A percentile compares a stretch with the other conserved stretches of the same genome.
These are phyloP conservation scores for Colletotrichum eremochloae DNA, from an alignment of 2,329 filamentous ascomycete genomes.

Conservation along the genomic window DNA sequence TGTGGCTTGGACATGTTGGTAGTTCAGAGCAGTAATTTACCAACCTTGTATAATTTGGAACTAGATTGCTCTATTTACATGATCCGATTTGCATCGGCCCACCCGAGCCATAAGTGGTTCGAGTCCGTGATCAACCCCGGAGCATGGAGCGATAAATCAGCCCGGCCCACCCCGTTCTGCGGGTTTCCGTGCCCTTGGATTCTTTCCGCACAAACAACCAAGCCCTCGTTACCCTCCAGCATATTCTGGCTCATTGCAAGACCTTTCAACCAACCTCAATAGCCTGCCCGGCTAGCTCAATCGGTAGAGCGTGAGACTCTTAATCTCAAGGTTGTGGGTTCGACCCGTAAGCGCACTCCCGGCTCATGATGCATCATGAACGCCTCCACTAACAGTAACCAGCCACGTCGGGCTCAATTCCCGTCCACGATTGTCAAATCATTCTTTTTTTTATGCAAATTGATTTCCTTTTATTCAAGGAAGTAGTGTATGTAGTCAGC, in stretches of 20 bases:
- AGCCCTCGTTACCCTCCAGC: neutral
- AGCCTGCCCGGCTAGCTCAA: conserved; percentile 71
- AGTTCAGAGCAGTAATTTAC: conserved; percentile 39
- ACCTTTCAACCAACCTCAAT: neutral
- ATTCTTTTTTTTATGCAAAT: neutral
- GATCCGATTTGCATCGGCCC: too few relatives aligned
- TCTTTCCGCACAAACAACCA: conserved; percentile 3
- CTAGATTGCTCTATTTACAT: neutral
- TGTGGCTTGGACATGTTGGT: conserved; percentile 15
- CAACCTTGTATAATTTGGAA: conserved; percentile 25
- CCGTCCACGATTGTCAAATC: conserved; percentile 34
- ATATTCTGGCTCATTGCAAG: neutral
- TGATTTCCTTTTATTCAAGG: too few relatives aligned
- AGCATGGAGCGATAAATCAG: neutral
- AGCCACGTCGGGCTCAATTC: conserved; percentile 42
- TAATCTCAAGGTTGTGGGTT: conserved; percentile 72
- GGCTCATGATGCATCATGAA: neutral
- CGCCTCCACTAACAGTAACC: neutral
- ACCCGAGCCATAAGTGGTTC: neutral
- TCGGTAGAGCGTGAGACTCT: conserved; percentile 82
- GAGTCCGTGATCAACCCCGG: neutral
- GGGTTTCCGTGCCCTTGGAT: conserved; percentile 27
- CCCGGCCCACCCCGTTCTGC: conserved; percentile 23
- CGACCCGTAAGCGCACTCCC: conserved; percentile 49
- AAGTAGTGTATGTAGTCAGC: neutral